Evolutionary conservation across 768 basidiomycete species (phyloP).

Genomic region (Leccinum truebloodii): DNA sequence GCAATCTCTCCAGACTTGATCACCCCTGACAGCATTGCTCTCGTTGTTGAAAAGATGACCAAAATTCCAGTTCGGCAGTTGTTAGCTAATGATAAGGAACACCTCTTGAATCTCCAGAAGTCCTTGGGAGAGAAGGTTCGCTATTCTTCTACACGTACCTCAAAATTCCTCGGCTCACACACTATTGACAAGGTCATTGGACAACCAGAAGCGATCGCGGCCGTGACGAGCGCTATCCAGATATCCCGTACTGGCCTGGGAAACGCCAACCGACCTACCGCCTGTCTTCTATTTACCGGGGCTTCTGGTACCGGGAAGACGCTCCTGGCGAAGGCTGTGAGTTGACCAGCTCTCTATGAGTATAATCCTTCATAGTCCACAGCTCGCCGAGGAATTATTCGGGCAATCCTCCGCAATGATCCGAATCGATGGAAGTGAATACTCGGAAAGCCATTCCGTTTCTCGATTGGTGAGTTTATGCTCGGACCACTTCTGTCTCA

Average conservation of each 20-base stretch:
- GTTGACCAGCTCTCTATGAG: background rate
- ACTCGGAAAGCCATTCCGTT: conserved; percentile 45
- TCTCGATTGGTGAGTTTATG: conserved; percentile 32
- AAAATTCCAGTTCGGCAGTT: conserved; percentile 6
- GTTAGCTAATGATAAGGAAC: background rate
- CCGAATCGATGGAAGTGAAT: conserved; percentile 49
- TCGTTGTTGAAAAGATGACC: conserved; percentile 1
- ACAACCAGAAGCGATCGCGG: conserved; percentile 47
- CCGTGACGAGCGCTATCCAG: conserved; percentile 50
- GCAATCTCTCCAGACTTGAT: conserved; percentile 9
- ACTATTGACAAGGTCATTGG: conserved; percentile 8
- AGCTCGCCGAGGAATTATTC: conserved; percentile 47
- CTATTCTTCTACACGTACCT: no score
- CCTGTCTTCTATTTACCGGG: conserved; percentile 45
- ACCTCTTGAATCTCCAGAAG: background rate
- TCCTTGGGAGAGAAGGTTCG: no score
- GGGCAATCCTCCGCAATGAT: conserved; percentile 43
- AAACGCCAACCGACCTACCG: conserved; percentile 45
- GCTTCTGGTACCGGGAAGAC: conserved; percentile 43
- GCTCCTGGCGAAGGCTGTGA: conserved; percentile 30
- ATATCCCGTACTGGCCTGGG: conserved; percentile 49
- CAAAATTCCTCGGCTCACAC: background rate
- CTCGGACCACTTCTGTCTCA: no score
- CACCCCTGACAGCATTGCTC: conserved; percentile 1
- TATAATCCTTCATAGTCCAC: background rate